A percentile compares a stretch with the other conserved stretches of the same genome.
phyloP scores from a whole-genome alignment of 192 early-diverging fungal species.

The Backusella tuberculispora region DNA sequence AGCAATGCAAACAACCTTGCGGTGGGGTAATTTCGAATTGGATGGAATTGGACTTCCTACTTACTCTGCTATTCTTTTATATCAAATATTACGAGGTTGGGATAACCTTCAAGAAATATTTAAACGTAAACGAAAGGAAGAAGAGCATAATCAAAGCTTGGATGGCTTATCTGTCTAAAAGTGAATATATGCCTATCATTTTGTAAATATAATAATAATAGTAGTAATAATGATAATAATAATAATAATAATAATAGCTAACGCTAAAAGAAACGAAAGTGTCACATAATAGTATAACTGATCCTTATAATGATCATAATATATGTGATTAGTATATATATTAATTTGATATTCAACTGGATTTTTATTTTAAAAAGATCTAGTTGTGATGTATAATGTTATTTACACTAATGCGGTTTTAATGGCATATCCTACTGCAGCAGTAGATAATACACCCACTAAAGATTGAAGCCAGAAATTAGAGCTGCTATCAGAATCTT shows the following conservation, averaged over 20 bases:
- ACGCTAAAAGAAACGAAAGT: too few species aligned
- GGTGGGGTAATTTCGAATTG: constrained; percentile 46
- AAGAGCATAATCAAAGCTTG: not conserved
- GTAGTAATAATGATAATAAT: not conserved
- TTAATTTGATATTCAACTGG: not conserved
- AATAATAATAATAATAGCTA: not conserved
- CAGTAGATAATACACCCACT: not conserved
- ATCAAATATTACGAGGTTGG: constrained; percentile 39
- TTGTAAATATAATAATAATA: not conserved
- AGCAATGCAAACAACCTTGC: constrained; percentile 44
- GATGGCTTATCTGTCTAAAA: not conserved
- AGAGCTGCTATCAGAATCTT: not conserved
- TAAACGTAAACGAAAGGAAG: not conserved
- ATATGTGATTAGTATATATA: too few species aligned
- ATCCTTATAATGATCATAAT: too few species aligned
- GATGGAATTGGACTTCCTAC: constrained; percentile 54
- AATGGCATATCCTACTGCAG: constrained; percentile 6
- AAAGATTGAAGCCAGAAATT: not conserved
- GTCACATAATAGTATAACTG: too few species aligned
- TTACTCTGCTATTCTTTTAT: constrained; percentile 40
- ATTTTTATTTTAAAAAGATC: constrained; percentile 5
- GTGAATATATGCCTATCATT: not conserved
- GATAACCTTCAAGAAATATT: not conserved
- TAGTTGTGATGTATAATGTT: constrained; percentile 3
- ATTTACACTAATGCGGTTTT: not conserved